A percentile compares a stretch with the other conserved stretches of the same genome.
Evolutionary conservation across 1,139 yeast genomes (phyloP).

Genomic region (Blastobotrys arbuscula): DNA sequence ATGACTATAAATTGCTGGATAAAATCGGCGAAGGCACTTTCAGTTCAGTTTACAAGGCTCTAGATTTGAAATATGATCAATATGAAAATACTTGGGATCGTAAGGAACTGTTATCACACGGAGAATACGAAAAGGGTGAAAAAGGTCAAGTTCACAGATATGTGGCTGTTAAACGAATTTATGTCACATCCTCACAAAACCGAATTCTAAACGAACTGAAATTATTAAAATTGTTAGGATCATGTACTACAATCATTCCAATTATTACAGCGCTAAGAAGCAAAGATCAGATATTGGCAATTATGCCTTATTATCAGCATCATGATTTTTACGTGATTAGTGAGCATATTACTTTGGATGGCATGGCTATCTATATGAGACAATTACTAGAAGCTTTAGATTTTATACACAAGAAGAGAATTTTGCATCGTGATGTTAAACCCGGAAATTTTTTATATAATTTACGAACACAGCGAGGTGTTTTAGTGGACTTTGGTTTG

Average conservation of each 20-base stretch:
- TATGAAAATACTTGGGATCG: conserved; percentile 28
- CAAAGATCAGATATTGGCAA: conserved; percentile 90
- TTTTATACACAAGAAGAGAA: conserved; percentile 68
- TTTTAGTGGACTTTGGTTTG: conserved; percentile 85
- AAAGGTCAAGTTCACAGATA: conserved; percentile 38
- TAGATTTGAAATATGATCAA: conserved; percentile 44
- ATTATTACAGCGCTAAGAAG: conserved; percentile 78
- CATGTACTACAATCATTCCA: conserved; percentile 78
- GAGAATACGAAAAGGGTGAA: conserved; percentile 5
- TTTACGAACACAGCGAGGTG: conserved; percentile 70
- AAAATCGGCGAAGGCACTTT: conserved; percentile 96
- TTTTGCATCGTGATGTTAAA: conserved; percentile 84
- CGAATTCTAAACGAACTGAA: conserved; percentile 85
- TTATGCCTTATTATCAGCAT: conserved; percentile 86
- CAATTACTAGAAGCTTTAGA: conserved; percentile 72
- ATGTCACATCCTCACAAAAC: conserved; percentile 91
- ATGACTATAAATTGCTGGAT: conserved; percentile 61
- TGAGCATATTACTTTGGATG: conserved; percentile 48
- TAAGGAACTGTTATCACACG: not conserved
- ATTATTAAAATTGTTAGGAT: conserved; percentile 59
- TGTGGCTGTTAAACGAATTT: conserved; percentile 89
- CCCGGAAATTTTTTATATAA: conserved; percentile 80
- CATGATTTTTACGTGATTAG: conserved; percentile 31
- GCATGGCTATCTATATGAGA: conserved; percentile 73
- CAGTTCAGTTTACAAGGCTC: conserved; percentile 85